Percentiles rank a stretch among this genome's conserved stretches.
phyloP scores from a whole-genome alignment of 129 eudicot genomes.

The Helianthus tuberosus region DNA sequence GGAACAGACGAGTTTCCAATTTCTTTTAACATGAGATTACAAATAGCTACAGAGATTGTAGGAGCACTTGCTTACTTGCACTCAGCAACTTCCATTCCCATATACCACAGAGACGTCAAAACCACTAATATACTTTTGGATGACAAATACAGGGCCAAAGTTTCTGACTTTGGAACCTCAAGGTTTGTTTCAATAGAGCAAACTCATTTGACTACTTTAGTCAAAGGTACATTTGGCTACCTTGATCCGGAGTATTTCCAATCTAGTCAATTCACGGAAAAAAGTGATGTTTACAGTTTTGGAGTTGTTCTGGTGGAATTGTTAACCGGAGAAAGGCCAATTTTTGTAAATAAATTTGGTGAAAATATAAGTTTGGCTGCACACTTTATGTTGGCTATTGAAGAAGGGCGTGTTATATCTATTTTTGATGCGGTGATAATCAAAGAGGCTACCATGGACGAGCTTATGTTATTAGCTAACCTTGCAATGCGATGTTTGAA shows the following conservation, averaged over 20 bases:
- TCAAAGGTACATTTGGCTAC: conserved; percentile 37
- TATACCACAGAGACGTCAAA: conserved; percentile 35
- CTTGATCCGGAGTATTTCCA: conserved; percentile 36
- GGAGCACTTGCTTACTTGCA: conserved; percentile 26
- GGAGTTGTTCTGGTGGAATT: conserved; percentile 36
- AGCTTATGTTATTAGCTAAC: conserved; percentile 18
- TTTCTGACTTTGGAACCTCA: conserved; percentile 37
- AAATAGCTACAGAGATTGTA: conserved; percentile 32
- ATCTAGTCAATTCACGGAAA: conserved; percentile 28
- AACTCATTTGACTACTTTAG: conserved; percentile 32
- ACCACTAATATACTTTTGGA: conserved; percentile 37
- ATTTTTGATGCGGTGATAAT: conserved; percentile 20
- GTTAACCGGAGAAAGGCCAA: conserved; percentile 24
- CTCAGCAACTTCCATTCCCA: conserved; percentile 30
- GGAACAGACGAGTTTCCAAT: conserved; percentile 7
- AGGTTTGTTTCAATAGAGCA: conserved; percentile 27
- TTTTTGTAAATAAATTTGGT: conserved; percentile 9
- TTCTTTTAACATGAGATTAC: conserved; percentile 21
- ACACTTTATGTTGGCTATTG: conserved; percentile 21
- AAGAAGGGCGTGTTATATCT: conserved; percentile 18
- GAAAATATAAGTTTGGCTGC: conserved; percentile 14
- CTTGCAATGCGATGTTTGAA: conserved; percentile 29
- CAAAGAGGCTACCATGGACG: conserved; percentile 24
- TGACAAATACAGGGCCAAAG: conserved; percentile 34
- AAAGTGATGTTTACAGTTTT: conserved; percentile 33